These are phyloP conservation scores for Tulasnella sp. DNA, from an alignment of 768 basidiomycete species.

Conservation along the genomic window DNA sequence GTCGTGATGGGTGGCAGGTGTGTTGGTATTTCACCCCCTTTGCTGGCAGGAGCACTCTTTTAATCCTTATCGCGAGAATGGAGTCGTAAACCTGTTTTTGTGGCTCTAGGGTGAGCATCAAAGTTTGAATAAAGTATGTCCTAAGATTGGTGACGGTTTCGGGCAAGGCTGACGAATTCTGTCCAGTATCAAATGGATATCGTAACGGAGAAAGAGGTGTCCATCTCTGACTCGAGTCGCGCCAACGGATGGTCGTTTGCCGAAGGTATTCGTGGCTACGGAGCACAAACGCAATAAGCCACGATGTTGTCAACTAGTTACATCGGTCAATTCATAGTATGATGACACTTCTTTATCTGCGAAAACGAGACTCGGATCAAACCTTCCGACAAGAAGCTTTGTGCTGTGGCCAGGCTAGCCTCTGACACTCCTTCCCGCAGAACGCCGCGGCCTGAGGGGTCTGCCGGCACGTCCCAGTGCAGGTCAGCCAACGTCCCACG, in stretches of 20 bases:
- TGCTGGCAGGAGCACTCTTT: neutral
- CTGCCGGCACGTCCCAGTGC: conserved; percentile 31
- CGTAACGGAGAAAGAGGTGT: conserved; percentile 69
- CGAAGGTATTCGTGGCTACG: conserved; percentile 87
- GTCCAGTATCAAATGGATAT: conserved; percentile 90
- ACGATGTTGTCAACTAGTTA: neutral
- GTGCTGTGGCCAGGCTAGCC: neutral
- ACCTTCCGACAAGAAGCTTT: neutral
- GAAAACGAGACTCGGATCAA: neutral
- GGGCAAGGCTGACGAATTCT: neutral
- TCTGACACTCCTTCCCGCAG: conserved; percentile 4
- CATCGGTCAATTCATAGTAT: neutral
- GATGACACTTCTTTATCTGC: neutral
- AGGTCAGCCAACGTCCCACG: conserved; percentile 43
- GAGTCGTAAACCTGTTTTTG: too few species aligned
- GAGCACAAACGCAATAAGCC: conserved; percentile 77
- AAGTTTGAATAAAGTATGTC: conserved; percentile 86
- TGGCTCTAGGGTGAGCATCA: too few species aligned
- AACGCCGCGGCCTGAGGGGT: neutral
- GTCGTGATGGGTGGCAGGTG: conserved; percentile 74
- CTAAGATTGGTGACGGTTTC: neutral
- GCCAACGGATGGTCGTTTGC: conserved; percentile 88
- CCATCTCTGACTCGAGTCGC: conserved; percentile 73
- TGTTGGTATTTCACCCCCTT: conserved; percentile 22
- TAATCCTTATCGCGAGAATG: neutral